A percentile compares a stretch with the other conserved stretches of the same genome.
These are phyloP conservation scores for Melanogaster broomeanus DNA, from an alignment of 768 basidiomycete genomes.

Conservation along the genomic window DNA sequence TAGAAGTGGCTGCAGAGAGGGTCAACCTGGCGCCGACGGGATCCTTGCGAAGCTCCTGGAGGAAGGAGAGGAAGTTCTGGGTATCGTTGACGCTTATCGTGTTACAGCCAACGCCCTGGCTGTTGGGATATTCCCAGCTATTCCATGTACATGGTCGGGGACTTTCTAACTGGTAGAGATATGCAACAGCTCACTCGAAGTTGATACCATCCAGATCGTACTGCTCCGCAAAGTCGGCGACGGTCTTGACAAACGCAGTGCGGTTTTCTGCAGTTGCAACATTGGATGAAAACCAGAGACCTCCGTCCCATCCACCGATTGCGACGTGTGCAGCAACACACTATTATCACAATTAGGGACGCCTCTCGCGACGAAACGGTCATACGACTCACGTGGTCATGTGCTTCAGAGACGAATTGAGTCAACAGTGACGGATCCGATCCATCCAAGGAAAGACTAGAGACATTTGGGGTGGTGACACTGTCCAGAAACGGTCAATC, in stretches of 20 bases:
- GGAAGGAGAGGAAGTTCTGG: conserved; percentile 74
- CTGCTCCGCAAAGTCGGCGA: conserved; percentile 46
- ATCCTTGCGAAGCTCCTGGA: conserved; percentile 63
- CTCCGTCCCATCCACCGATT: conserved; percentile 74
- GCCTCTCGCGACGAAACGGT: neutral
- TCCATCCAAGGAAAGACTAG: conserved; percentile 31
- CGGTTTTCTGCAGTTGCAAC: conserved; percentile 59
- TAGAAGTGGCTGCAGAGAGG: conserved; percentile 68
- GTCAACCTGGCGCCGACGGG: conserved; percentile 54
- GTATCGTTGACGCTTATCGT: conserved; percentile 56
- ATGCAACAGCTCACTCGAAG: conserved; percentile 24
- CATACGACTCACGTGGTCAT: conserved; percentile 31
- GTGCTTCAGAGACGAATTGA: conserved; percentile 53
- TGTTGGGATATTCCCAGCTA: conserved; percentile 87
- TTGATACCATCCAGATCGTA: conserved; percentile 60
- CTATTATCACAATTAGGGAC: conserved; percentile 33
- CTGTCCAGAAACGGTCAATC: conserved; percentile 19
- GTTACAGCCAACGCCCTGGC: conserved; percentile 72
- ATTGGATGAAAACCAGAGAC: conserved; percentile 59
- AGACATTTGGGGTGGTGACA: conserved; percentile 33
- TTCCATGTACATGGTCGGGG: conserved; percentile 13
- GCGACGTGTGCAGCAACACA: conserved; percentile 56
- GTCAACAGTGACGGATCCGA: conserved; percentile 55
- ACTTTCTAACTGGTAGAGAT: neutral
- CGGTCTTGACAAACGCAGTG: conserved; percentile 63